phyloP scores from a whole-genome alignment of 495 filamentous ascomycete species.

The Mycothermus thermophilus region DNA sequence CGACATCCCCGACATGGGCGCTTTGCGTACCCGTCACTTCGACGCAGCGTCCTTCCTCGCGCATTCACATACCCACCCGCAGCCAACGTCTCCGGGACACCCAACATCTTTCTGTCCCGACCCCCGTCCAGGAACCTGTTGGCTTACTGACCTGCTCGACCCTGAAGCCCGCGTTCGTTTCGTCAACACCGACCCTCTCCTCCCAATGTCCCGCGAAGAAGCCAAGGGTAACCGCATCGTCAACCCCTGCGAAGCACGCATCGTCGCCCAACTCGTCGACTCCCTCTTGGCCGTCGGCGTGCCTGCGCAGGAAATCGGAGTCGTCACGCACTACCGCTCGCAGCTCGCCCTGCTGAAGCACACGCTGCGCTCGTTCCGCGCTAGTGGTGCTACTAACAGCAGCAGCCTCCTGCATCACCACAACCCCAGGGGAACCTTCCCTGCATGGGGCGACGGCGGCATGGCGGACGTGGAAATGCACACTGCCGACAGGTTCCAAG shows the following conservation, averaged over 20 bases:
- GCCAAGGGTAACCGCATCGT: slow-evolving; percentile 69
- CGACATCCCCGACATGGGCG: slow-evolving; percentile 34
- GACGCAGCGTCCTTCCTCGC: slow-evolving; percentile 26
- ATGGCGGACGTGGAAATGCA: slow-evolving; percentile 65
- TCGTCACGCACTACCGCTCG: slow-evolving; percentile 95
- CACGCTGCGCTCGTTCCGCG: slow-evolving; percentile 19
- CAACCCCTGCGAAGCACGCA: slow-evolving; percentile 63
- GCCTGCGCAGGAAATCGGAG: slow-evolving; percentile 64
- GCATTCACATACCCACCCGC: slow-evolving; percentile 4
- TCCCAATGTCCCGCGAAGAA: slow-evolving; percentile 52
- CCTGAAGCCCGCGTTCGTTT: slow-evolving; percentile 63
- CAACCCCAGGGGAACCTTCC: no score
- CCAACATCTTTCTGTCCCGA: slow-evolving; percentile 38
- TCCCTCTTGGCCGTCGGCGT: slow-evolving; percentile 62
- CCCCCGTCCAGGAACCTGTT: slow-evolving; percentile 45
- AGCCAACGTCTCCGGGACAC: slow-evolving; percentile 1
- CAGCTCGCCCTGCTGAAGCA: slow-evolving; percentile 52
- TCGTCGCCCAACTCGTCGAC: slow-evolving; percentile 67
- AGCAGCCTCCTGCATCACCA: no score
- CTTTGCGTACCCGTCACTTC: slow-evolving; percentile 43
- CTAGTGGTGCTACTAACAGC: no score
- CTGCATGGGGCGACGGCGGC: background rate
- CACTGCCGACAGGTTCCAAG: slow-evolving; percentile 92
- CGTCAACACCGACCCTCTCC: slow-evolving; percentile 72
- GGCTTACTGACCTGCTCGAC: slow-evolving; percentile 64